Evolutionary conservation across 2,329 filamentous ascomycete species (phyloP).

Genomic region (Diplodia intermedia): DNA sequence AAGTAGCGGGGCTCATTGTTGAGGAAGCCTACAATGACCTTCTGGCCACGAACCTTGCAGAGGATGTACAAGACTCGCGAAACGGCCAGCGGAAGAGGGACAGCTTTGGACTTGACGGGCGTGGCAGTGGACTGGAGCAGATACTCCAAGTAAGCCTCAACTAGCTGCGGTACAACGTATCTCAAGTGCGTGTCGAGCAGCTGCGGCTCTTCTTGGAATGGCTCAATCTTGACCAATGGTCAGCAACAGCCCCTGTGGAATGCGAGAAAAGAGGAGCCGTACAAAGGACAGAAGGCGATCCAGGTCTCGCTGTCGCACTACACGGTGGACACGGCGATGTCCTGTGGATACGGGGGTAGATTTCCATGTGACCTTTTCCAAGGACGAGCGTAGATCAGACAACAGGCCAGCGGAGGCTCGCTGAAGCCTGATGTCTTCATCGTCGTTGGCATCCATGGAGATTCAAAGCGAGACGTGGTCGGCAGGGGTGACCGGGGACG

Average conservation of each 20-base stretch:
- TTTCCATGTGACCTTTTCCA: conserved; percentile 50
- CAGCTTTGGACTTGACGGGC: neutral
- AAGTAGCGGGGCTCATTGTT: conserved; percentile 88
- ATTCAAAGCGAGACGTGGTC: neutral
- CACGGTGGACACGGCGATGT: conserved; percentile 44
- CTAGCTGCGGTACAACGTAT: conserved; percentile 74
- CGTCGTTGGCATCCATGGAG: conserved; percentile 49
- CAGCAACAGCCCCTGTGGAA: conserved; percentile 12
- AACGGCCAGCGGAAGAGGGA: conserved; percentile 62
- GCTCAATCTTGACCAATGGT: conserved; percentile 65
- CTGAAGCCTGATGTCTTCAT: conserved; percentile 55
- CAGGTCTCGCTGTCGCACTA: conserved; percentile 51
- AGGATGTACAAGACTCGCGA: conserved; percentile 84
- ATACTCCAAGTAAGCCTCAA: conserved; percentile 76
- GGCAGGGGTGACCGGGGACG: neutral
- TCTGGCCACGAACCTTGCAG: conserved; percentile 92
- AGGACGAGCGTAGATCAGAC: conserved; percentile 41
- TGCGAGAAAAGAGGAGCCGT: conserved; percentile 1
- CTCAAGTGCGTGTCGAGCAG: conserved; percentile 85
- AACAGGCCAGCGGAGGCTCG: conserved; percentile 50
- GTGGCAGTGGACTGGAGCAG: conserved; percentile 1
- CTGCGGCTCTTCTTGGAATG: conserved; percentile 95
- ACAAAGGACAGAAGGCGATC: conserved; percentile 48
- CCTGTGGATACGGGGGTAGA: conserved; percentile 36
- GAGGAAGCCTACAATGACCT: conserved; percentile 88